Percentiles rank a stretch among this genome's conserved stretches.
Conservation (phyloP, 345 rosid genomes). For the Boechera stricta region DNA sequence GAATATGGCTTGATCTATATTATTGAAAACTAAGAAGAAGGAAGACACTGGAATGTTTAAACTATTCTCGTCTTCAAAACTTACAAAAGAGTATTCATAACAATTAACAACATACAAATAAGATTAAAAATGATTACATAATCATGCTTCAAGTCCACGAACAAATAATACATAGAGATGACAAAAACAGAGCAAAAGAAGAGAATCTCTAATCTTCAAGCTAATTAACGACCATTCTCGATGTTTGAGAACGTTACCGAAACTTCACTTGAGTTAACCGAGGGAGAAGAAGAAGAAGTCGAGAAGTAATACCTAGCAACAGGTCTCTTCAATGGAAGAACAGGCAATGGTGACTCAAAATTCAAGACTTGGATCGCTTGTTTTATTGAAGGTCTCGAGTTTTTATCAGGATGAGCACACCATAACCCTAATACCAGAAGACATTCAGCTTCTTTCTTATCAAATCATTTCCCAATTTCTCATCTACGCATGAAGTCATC, state of each 20-base stretch:
- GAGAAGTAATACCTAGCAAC: conserved; percentile 35
- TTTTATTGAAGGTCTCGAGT: too few relatives aligned
- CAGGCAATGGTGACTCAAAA: too few relatives aligned
- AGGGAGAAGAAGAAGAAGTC: conserved; percentile 42
- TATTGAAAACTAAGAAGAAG: neutral
- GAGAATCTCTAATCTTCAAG: neutral
- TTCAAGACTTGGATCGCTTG: too few relatives aligned
- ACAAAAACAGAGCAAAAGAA: neutral
- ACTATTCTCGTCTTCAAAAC: neutral
- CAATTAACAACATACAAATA: neutral
- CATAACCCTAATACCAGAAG: too few relatives aligned
- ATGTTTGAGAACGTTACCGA: conserved; percentile 37
- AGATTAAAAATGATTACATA: neutral
- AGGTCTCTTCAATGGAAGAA: too few relatives aligned
- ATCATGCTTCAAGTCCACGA: neutral
- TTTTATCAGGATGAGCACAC: too few relatives aligned
- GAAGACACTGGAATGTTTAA: neutral
- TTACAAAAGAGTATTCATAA: neutral
- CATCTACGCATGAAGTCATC: too few relatives aligned
- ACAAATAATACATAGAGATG: neutral
- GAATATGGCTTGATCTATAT: neutral
- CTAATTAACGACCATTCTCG: conserved; percentile 42
- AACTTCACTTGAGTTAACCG: conserved; percentile 38
- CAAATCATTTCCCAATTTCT: too few relatives aligned
- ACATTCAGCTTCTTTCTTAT: too few relatives aligned